Base-by-base conservation (phyloP, 139 green algal genomes). In the Closterium sp. region DNA sequence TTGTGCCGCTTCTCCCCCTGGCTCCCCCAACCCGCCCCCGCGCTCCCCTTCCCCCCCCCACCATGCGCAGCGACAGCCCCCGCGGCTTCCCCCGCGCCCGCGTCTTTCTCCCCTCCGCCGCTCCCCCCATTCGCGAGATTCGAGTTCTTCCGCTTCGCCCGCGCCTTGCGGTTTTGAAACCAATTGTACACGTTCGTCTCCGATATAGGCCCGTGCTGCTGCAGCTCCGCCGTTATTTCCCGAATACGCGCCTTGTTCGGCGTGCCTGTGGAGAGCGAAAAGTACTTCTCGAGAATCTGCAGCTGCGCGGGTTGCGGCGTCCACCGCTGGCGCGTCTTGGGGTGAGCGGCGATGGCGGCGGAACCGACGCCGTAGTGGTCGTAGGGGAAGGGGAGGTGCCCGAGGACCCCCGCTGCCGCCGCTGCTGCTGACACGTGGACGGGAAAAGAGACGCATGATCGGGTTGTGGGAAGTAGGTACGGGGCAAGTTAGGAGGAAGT, bases 161-260 rank as follows among this genome's bases (percentile, higher is more conserved):
- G 79, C 29, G 90, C 87, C 32, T 95, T 95, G 31, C 85, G 86
- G 91, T 95, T 95, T 30, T 95, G 94, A 70, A 95, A 95, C 94
- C 94, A 95, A 45, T 95, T 95, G 85, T 95, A 95, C 50, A 95
- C 92, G 88, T 95, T 95, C 11, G 88, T 92, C 90, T 95, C 94
- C 22, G 62, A 32, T 9, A 95, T 91, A 28, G 89, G 92, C 2
- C 94, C 94, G 86, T 94, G 70, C 88, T 91, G 84, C 13, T n/a
- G 31, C 22, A 95, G 88, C 42, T 95, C 92, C 19, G 89, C 79
- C 19, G 91, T 94, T n/a, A 95, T 90, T 30, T 95, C 70, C 70
- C 91, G 93, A 29, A 95, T 90, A 3, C 45, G 30, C 22, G 89
- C 85, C 42, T 95, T 92, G 70, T 90, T 94, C 45, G 94, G 89